Evolutionary conservation across 2,329 filamentous ascomycete species (phyloP).

Genomic region (Fusarium siculi): DNA sequence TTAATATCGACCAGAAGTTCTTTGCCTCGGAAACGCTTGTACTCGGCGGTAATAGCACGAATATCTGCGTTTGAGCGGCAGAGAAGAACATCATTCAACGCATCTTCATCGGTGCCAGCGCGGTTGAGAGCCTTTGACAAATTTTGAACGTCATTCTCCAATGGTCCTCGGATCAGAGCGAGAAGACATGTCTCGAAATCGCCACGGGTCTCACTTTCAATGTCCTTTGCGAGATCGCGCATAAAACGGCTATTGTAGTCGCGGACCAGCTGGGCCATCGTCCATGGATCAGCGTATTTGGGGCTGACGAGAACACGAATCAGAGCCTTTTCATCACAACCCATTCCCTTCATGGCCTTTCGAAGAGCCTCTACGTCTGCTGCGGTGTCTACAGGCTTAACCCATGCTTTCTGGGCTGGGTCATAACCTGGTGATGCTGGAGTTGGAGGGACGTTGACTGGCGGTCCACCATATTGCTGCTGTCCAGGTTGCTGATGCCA

Average conservation of each 20-base stretch:
- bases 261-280: constrained; percentile 46
- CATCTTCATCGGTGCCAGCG: constrained; percentile 48
- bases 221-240: constrained; percentile 48
- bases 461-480: constrained; percentile 1
- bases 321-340: constrained; percentile 47
- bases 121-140: constrained; percentile 47
- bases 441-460: constrained; percentile 32
- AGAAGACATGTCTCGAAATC: constrained; percentile 46
- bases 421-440: constrained; percentile 48
- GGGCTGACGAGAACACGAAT: constrained; percentile 45
- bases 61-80: constrained; percentile 52
- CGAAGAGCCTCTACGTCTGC: constrained; percentile 46
- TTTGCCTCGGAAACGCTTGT: constrained; percentile 41
- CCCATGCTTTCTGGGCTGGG: constrained; percentile 38
- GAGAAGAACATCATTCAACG: constrained; percentile 49
- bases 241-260: constrained; percentile 50
- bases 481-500: constrained; percentile 36
- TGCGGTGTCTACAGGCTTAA: constrained; percentile 44
- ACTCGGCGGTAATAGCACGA: constrained; percentile 47
- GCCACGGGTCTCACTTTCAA: constrained; percentile 49
- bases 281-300: constrained; percentile 49
- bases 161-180: constrained; percentile 46
- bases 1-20: constrained; percentile 48
- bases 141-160: constrained; percentile 47
- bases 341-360: constrained; percentile 52